Base-by-base conservation (phyloP, 2,329 filamentous ascomycete genomes). In the Cladophialophora bantiana region DNA sequence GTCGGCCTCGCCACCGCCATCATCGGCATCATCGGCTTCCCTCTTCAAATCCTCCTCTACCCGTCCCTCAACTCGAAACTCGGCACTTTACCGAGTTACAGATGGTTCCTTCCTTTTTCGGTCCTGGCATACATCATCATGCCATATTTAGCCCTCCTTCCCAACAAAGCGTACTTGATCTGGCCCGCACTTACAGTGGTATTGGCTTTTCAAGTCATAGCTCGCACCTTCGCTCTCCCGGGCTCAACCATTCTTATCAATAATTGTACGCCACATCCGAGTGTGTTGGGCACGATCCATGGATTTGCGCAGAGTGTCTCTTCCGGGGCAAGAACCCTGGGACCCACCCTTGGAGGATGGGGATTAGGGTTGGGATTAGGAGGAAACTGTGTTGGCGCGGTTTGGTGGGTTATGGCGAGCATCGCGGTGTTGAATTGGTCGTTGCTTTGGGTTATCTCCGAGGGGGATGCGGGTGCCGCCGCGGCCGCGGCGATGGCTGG, bases 1-100 rank as follows among this genome's bases (percentile, higher is more conserved):
- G 90, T 95, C 36, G 92, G 92, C n/a, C 80, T 91, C 52, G 90
- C 90, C 4, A 93, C 94, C 81, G 88, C 91, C 2, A 88, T 91
- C 59, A 84, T 95, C 15, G 92, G 92, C 7, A 78, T 86, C 57
- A 88, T 94, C 52, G 92, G 92, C n/a, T 89, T 95, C 42, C 80
- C 83, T 0, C 81, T 95, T 54, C 90, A 92, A 75, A 84, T 92
- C 26, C 82, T 90, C 58, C 79, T 92, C 9, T 94, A 94, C 74
- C 91, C 91, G 1, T 78, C 79, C 35, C 79, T 93, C 18, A 91
- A 91, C 55, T 80, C 83, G 1, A 84, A 84, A 2, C 83, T 92
- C 1, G 92, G 91, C 38, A 90, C 90, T 1, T 78, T 93, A 60
- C 81, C 82, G 4, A 89, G 88, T 52, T 93, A 89, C 83, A 86